Percentiles rank a stretch among this genome's conserved stretches.
These are phyloP conservation scores for Austroboletus eburneus DNA, from an alignment of 768 basidiomycete genomes.

Conservation along the genomic window DNA sequence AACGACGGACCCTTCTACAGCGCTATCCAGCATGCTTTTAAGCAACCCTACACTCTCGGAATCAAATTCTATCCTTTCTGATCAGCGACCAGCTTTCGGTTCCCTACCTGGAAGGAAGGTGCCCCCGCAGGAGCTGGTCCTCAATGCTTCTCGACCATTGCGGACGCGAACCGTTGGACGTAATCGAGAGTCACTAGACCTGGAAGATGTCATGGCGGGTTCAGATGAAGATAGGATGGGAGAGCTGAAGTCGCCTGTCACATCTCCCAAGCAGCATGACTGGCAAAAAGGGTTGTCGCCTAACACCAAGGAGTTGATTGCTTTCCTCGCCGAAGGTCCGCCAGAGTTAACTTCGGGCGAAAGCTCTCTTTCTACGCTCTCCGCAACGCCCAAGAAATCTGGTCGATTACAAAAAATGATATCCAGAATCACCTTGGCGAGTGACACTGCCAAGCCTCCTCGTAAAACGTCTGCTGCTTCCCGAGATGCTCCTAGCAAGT, in stretches of 20 bases:
- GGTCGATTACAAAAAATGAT: slow-evolving; percentile 79
- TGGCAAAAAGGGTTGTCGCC: slow-evolving; percentile 39
- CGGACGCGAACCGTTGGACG: slow-evolving; percentile 47
- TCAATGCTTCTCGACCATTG: slow-evolving; percentile 18
- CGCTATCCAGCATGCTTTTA: slow-evolving; percentile 5
- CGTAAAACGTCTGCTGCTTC: slow-evolving; percentile 31
- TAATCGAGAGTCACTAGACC: slow-evolving; percentile 64
- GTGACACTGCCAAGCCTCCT: slow-evolving; percentile 27
- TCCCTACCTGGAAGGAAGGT: slow-evolving; percentile 21
- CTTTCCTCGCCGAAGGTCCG: slow-evolving; percentile 57
- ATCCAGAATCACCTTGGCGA: slow-evolving; percentile 61
- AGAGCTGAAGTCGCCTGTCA: slow-evolving; percentile 17
- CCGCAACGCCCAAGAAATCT: slow-evolving; percentile 38
- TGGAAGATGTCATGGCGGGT: slow-evolving; percentile 71
- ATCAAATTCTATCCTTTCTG: slow-evolving; percentile 28
- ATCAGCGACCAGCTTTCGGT: slow-evolving; percentile 22
- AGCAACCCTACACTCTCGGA: slow-evolving; percentile 30
- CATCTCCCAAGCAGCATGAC: slow-evolving; percentile 40
- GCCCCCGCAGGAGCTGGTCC: slow-evolving; percentile 27
- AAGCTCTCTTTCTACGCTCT: slow-evolving; percentile 38
- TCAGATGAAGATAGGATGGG: slow-evolving; percentile 56
- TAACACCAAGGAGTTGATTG: slow-evolving; percentile 47
- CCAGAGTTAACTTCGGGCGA: slow-evolving; percentile 40
- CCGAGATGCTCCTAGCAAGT: slow-evolving; percentile 25
- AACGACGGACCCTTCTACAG: slow-evolving; percentile 26